phyloP scores from a whole-genome alignment of 2,329 filamentous ascomycete species.

The Fusarium veterinarium region DNA sequence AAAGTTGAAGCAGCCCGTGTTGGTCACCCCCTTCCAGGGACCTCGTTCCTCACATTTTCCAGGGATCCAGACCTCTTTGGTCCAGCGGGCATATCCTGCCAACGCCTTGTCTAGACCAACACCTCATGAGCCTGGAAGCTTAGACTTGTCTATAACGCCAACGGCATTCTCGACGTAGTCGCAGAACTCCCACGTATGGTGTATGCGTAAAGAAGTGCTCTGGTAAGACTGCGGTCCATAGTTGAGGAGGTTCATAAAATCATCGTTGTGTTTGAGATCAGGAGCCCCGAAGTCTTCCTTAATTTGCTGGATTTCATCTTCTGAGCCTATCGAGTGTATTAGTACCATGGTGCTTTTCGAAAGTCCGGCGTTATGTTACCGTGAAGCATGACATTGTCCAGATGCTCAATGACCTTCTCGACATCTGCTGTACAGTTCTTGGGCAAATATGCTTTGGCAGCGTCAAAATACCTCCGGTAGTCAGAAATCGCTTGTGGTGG shows the following conservation, averaged over 20 bases:
- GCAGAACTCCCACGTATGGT: background rate
- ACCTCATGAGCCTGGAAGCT: background rate
- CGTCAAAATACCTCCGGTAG: constrained; percentile 9
- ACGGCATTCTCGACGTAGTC: constrained; percentile 1
- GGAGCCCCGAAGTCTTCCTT: background rate
- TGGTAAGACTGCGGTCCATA: background rate
- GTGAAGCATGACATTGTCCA: background rate
- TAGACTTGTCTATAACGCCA: background rate
- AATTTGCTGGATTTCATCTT: background rate
- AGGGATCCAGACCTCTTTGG: background rate
- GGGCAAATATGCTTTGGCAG: constrained; percentile 1
- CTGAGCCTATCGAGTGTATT: background rate
- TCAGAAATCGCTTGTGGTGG: background rate
- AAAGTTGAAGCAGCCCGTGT: constrained; percentile 11
- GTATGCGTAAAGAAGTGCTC: background rate
- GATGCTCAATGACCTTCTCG: background rate
- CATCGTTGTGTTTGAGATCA: background rate
- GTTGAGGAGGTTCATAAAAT: constrained; percentile 1
- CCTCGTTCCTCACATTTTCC: background rate
- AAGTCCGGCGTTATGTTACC: background rate
- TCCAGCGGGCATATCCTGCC: constrained; percentile 4
- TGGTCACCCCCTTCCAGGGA: constrained; percentile 3
- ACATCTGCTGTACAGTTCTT: constrained; percentile 7
- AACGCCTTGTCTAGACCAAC: background rate
- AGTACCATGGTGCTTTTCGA: background rate